Conservation (phyloP, 2,329 filamentous ascomycete species). For the Verticillium isaacii region DNA sequence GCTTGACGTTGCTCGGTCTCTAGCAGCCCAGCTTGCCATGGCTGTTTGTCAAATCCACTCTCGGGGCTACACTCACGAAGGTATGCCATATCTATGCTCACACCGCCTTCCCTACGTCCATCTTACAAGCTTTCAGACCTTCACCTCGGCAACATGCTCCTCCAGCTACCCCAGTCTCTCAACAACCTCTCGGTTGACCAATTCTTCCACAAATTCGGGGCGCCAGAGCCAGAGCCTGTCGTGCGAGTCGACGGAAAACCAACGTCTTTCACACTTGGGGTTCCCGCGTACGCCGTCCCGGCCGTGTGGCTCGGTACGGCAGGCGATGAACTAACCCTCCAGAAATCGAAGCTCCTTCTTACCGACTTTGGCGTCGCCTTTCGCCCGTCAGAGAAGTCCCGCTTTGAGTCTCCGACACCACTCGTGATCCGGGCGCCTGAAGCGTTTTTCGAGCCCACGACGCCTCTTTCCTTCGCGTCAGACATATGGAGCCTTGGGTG, state of each 20-base stretch:
- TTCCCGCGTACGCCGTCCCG: conserved; percentile 22
- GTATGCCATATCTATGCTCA: conserved; percentile 2
- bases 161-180: conserved; percentile 16
- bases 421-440: conserved; percentile 27
- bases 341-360: conserved; percentile 16
- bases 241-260: conserved; percentile 12
- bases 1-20: conserved; percentile 19
- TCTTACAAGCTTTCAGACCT: conserved; percentile 15
- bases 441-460: conserved; percentile 25
- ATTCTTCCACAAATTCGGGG: conserved; percentile 18
- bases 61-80: conserved; percentile 26
- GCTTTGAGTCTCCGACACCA: conserved; percentile 21
- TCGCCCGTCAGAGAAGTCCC: conserved; percentile 14
- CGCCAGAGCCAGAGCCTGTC: conserved; percentile 17
- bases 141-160: conserved; percentile 28
- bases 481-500: conserved; percentile 27
- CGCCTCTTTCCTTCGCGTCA: conserved; percentile 21
- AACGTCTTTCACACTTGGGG: conserved; percentile 10
- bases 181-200: conserved; percentile 17
- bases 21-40: conserved; percentile 21
- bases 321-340: conserved; percentile 22
- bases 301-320: conserved; percentile 28
- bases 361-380: conserved; percentile 32
- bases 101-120: not conserved
- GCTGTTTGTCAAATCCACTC: conserved; percentile 23